Evolutionary conservation across 768 basidiomycete species (phyloP).

Genomic region (Pholiota molesta): DNA sequence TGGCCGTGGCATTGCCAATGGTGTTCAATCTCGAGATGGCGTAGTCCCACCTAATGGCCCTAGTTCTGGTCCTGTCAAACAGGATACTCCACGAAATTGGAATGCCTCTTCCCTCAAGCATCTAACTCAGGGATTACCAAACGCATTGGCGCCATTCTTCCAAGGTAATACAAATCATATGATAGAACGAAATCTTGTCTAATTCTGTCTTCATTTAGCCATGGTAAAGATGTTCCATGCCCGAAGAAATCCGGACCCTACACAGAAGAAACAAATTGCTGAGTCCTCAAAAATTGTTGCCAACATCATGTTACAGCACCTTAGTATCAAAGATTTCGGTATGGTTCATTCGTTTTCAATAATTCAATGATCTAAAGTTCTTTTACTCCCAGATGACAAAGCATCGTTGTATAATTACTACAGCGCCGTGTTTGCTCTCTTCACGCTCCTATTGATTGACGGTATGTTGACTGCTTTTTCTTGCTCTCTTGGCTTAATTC

Average conservation of each 20-base stretch:
- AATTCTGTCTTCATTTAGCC: conserved; percentile 44
- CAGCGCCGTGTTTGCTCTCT: conserved; percentile 48
- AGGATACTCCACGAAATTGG: conserved; percentile 51
- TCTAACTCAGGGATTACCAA: conserved; percentile 76
- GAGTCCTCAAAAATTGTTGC: conserved; percentile 74
- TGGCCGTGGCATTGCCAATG: conserved; percentile 33
- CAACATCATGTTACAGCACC: conserved; percentile 70
- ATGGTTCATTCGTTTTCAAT: conserved; percentile 25
- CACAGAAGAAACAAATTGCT: conserved; percentile 77
- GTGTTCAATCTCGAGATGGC: conserved; percentile 25
- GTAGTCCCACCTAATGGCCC: conserved; percentile 17
- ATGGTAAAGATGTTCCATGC: conserved; percentile 87
- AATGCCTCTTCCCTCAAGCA: conserved; percentile 82
- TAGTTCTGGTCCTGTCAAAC: conserved; percentile 35
- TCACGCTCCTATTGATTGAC: conserved; percentile 49
- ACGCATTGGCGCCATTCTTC: conserved; percentile 79
- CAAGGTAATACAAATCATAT: conserved; percentile 60
- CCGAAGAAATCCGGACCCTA: conserved; percentile 71
- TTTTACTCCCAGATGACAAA: conserved; percentile 27
- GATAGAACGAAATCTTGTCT: not conserved
- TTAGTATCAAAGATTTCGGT: conserved; percentile 59
- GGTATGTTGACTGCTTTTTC: conserved; percentile 33
- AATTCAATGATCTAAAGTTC: not conserved
- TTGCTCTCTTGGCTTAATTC: conserved; percentile 7
- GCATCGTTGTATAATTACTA: conserved; percentile 47